These are phyloP conservation scores for Clarireedia monteithiana DNA, from an alignment of 2,329 filamentous ascomycete species.

Conservation along the genomic window DNA sequence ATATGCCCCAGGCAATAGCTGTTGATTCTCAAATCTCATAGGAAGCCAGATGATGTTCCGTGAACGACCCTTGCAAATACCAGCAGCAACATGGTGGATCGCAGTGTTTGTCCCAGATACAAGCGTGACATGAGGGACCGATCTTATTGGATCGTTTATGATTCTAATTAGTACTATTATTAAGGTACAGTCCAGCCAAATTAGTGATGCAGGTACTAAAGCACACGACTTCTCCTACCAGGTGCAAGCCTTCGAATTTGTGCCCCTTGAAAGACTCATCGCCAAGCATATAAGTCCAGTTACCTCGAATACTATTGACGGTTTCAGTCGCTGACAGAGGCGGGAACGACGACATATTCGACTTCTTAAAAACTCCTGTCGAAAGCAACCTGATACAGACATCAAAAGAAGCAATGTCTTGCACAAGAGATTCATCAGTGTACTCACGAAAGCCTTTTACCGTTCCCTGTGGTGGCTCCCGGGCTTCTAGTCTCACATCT, in stretches of 20 bases:
- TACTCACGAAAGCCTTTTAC: conserved; percentile 12
- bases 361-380: conserved; percentile 9
- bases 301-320: conserved; percentile 12
- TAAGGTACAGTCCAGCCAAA: conserved; percentile 11
- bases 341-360: conserved; percentile 8
- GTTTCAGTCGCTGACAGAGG: conserved; percentile 12
- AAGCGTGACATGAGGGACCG: conserved; percentile 34
- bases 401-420: conserved; percentile 13
- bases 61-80: too few relatives aligned
- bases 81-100: conserved; percentile 12
- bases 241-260: conserved; percentile 31
- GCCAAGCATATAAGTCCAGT: conserved; percentile 30
- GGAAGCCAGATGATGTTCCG: too few relatives aligned
- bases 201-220: conserved; percentile 8
- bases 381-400: conserved; percentile 11
- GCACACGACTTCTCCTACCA: conserved; percentile 21
- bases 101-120: conserved; percentile 32
- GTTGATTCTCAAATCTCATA: too few relatives aligned
- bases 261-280: conserved; percentile 34
- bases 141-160: conserved; percentile 34
- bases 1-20: too few relatives aligned
- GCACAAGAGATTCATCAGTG: conserved; percentile 15
- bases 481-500: conserved; percentile 24
- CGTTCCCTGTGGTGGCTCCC: conserved; percentile 10
- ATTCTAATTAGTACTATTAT: conserved; percentile 32